Conservation (phyloP, 768 basidiomycete genomes). For the Pleurotus platypus region DNA sequence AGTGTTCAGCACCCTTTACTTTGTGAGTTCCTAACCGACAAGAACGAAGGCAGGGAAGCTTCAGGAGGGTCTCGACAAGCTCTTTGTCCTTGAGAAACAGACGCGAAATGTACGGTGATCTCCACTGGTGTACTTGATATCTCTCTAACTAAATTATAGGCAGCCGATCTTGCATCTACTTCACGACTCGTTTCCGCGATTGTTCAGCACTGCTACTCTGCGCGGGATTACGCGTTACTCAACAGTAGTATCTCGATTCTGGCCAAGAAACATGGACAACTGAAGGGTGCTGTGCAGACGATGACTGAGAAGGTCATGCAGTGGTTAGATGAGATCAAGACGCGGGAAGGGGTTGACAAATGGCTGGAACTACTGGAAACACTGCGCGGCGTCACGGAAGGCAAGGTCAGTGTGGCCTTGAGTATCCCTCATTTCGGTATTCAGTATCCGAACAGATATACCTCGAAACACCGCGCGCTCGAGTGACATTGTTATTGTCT, state of each 20-base stretch:
- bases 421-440: background rate
- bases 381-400: slow-evolving; percentile 88
- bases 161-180: slow-evolving; percentile 91
- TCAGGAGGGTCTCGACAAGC: slow-evolving; percentile 85
- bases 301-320: slow-evolving; percentile 85
- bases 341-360: slow-evolving; percentile 60
- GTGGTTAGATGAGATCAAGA: slow-evolving; percentile 77
- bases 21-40: background rate
- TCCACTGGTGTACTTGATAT: background rate
- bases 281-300: slow-evolving; percentile 86
- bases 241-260: slow-evolving; percentile 67
- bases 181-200: slow-evolving; percentile 77
- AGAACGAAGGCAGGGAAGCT: slow-evolving; percentile 66
- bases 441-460: slow-evolving; percentile 62
- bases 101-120: slow-evolving; percentile 78
- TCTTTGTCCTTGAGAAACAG: slow-evolving; percentile 89
- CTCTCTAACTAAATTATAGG: slow-evolving; percentile 43
- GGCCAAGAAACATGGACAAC: slow-evolving; percentile 96
- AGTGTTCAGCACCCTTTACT: slow-evolving; percentile 17
- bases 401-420: slow-evolving; percentile 65
- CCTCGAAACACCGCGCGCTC: slow-evolving; percentile 92
- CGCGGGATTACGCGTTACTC: slow-evolving; percentile 63
- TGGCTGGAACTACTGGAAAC: slow-evolving; percentile 92
- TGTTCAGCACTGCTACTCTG: slow-evolving; percentile 67
- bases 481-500: slow-evolving; percentile 85